phyloP scores from a whole-genome alignment of 1,284 basidiomycete species.

The Puccinia polysora region DNA sequence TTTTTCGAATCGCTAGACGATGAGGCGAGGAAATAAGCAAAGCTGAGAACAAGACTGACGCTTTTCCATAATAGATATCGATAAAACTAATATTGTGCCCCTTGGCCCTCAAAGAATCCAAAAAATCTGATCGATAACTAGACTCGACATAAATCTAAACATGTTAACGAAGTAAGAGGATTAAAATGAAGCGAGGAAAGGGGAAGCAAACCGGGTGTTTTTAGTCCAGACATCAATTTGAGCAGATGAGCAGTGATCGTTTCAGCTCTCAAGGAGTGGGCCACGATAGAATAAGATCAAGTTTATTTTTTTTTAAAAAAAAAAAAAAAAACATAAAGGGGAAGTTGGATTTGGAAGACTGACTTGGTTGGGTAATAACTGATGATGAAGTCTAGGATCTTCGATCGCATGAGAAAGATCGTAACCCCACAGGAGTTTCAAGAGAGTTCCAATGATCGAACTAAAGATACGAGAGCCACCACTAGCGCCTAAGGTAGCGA shows the following conservation, averaged over 20 bases:
- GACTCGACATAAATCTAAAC: slow-evolving; percentile 21
- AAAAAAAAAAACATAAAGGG: background rate
- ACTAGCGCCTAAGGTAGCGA: slow-evolving; percentile 65
- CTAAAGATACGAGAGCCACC: slow-evolving; percentile 83
- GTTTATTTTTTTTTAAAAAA: background rate
- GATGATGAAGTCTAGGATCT: slow-evolving; percentile 81
- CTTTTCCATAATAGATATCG: slow-evolving; percentile 13
- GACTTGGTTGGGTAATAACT: slow-evolving; percentile 65
- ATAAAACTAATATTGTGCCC: slow-evolving; percentile 32
- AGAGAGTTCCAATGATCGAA: slow-evolving; percentile 70
- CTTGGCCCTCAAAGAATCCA: slow-evolving; percentile 14
- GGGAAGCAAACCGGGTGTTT: too few relatives aligned
- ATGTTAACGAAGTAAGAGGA: background rate
- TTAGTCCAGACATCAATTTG: background rate
- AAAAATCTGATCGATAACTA: slow-evolving; percentile 31
- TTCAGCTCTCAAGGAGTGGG: too few relatives aligned
- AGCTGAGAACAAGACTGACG: background rate
- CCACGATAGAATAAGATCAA: background rate
- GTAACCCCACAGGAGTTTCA: slow-evolving; percentile 77
- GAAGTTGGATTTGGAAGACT: slow-evolving; percentile 12
- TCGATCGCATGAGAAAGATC: slow-evolving; percentile 77
- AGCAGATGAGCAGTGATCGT: background rate
- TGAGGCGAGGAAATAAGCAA: background rate
- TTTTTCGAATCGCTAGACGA: background rate
- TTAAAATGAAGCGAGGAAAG: too few relatives aligned